These are phyloP conservation scores for Boletus eberwhitei DNA, from an alignment of 768 basidiomycete species.

Conservation along the genomic window DNA sequence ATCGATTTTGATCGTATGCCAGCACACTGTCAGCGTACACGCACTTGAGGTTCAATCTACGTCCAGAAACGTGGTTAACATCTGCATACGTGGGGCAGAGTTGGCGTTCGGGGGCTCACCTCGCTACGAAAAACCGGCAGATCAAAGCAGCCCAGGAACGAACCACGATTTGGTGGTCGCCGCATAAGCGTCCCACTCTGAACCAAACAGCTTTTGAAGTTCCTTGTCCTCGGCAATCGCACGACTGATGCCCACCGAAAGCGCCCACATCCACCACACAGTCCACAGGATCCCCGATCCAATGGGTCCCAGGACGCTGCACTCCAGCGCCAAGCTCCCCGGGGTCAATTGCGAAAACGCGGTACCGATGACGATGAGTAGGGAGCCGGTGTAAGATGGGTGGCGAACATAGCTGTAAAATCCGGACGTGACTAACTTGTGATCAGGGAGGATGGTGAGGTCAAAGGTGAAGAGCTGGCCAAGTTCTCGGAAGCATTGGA, in stretches of 20 bases:
- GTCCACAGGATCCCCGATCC: constrained; percentile 37
- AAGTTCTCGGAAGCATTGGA: constrained; percentile 52
- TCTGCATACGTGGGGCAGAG: background rate
- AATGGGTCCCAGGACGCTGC: constrained; percentile 23
- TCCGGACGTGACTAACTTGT: constrained; percentile 49
- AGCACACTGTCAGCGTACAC: background rate
- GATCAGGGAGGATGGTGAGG: constrained; percentile 50
- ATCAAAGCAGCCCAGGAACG: constrained; percentile 43
- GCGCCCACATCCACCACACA: constrained; percentile 49
- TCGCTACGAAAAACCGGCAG: background rate
- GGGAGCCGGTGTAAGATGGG: constrained; percentile 53
- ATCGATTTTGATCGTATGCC: background rate
- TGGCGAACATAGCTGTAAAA: constrained; percentile 53
- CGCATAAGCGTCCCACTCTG: constrained; percentile 49
- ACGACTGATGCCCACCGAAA: constrained; percentile 46
- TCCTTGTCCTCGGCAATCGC: constrained; percentile 50
- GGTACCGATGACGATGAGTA: constrained; percentile 46
- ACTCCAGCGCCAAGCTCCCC: constrained; percentile 48
- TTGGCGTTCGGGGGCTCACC: background rate
- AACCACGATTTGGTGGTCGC: constrained; percentile 47
- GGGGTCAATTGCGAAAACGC: constrained; percentile 44
- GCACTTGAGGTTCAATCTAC: background rate
- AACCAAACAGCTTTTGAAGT: constrained; percentile 43
- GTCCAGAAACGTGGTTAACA: background rate
- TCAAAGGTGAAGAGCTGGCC: constrained; percentile 58